Percentiles rank a stretch among this genome's conserved stretches.
phyloP scores from a whole-genome alignment of 805 yeast genomes.

The Starmerella apicola region DNA sequence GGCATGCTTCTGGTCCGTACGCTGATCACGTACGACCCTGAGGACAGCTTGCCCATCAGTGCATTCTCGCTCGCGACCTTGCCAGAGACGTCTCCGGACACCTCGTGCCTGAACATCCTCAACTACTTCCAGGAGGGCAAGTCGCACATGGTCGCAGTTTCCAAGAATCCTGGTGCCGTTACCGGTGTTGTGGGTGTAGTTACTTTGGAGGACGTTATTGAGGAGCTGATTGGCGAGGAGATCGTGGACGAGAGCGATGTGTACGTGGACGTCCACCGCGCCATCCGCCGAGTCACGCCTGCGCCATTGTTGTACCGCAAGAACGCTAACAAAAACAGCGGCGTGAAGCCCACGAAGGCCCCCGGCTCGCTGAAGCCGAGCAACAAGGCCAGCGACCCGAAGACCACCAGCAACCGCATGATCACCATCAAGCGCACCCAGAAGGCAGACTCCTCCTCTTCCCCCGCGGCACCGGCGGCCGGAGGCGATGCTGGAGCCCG shows the following conservation, averaged over 20 bases:
- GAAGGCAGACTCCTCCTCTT: too few species aligned
- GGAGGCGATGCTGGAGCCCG: too few species aligned
- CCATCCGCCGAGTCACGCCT: constrained; percentile 46
- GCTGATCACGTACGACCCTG: constrained; percentile 90
- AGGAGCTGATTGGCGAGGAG: constrained; percentile 94
- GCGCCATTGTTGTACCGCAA: constrained; percentile 26
- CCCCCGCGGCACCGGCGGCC: too few species aligned
- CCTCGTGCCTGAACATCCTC: constrained; percentile 84
- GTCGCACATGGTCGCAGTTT: constrained; percentile 91
- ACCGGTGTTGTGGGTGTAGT: constrained; percentile 82
- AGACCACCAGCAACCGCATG: constrained; percentile 46
- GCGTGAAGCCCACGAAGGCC: not conserved
- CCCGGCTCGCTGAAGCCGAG: constrained; percentile 17
- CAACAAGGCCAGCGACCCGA: constrained; percentile 59
- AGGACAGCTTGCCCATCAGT: constrained; percentile 84
- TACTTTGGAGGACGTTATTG: constrained; percentile 95
- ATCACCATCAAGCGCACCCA: constrained; percentile 44
- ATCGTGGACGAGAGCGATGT: constrained; percentile 95
- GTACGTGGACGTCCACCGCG: constrained; percentile 77
- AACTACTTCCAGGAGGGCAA: constrained; percentile 97
- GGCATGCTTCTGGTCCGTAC: constrained; percentile 93
- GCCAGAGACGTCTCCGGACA: constrained; percentile 85
- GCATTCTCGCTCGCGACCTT: constrained; percentile 90
- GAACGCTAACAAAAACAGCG: not conserved
- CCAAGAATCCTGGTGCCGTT: constrained; percentile 68